phyloP scores from a whole-genome alignment of 23 red algal species.

The Gracilariopsis chorda region DNA sequence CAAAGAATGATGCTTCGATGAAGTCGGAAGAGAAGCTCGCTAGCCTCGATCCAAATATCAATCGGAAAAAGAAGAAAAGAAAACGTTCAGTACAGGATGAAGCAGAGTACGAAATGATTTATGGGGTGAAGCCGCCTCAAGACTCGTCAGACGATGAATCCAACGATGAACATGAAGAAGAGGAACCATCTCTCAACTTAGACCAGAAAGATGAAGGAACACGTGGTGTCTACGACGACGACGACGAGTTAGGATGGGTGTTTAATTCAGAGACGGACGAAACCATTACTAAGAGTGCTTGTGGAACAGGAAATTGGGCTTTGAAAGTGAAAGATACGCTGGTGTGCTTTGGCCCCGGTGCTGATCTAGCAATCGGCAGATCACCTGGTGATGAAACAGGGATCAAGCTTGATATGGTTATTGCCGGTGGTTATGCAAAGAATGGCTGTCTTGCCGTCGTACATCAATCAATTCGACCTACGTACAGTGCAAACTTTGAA shows the following conservation, averaged over 20 bases:
- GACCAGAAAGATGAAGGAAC: constrained; percentile 66
- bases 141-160: constrained; percentile 56
- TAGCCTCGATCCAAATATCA: not conserved
- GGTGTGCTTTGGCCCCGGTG: constrained; percentile 58
- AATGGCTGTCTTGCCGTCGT: constrained; percentile 66
- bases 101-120: constrained; percentile 67
- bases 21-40: not conserved
- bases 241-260: constrained; percentile 59
- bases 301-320: constrained; percentile 44
- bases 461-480: constrained; percentile 58
- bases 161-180: constrained; percentile 7
- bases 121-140: constrained; percentile 50
- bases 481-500: constrained; percentile 24
- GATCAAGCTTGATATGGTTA: constrained; percentile 48
- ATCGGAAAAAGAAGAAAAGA: constrained; percentile 29
- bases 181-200: constrained; percentile 27
- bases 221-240: constrained; percentile 66
- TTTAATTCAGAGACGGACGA: constrained; percentile 55
- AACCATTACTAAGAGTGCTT: not conserved
- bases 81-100: constrained; percentile 46
- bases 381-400: constrained; percentile 37
- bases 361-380: constrained; percentile 52
- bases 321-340: constrained; percentile 69
- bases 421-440: constrained; percentile 62
- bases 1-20: not conserved